Evolutionary conservation across 495 filamentous ascomycete species (phyloP).

Genomic region (Echria macrotheca): DNA sequence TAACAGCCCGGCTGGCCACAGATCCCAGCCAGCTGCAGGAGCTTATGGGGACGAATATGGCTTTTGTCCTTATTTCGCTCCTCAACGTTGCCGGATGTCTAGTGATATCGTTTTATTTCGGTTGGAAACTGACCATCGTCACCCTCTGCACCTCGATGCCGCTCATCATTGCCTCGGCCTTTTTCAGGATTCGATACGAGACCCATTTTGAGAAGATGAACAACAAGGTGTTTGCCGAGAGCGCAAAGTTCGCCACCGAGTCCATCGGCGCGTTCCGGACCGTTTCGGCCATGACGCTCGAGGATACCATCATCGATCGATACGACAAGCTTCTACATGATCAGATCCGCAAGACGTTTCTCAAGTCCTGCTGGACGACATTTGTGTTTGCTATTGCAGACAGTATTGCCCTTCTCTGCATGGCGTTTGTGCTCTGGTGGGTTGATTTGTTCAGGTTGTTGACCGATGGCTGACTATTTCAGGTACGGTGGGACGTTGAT

Average conservation of each 20-base stretch:
- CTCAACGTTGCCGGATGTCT: conserved; percentile 45
- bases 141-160: conserved; percentile 46
- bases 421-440: conserved; percentile 56
- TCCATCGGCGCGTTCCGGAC: conserved; percentile 52
- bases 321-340: conserved; percentile 46
- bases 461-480: background rate
- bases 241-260: conserved; percentile 53
- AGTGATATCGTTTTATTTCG: conserved; percentile 48
- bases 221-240: conserved; percentile 48
- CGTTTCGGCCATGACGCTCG: conserved; percentile 50
- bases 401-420: conserved; percentile 47
- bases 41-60: conserved; percentile 52
- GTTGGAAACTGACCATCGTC: conserved; percentile 53
- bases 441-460: conserved; percentile 6
- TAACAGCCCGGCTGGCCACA: conserved; percentile 48
- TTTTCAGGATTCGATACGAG: conserved; percentile 48
- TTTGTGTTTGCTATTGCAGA: conserved; percentile 48
- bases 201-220: conserved; percentile 48
- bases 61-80: conserved; percentile 44
- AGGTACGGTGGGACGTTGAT: conserved; percentile 42
- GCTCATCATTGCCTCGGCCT: conserved; percentile 44
- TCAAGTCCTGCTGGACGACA: conserved; percentile 46
- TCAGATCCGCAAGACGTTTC: conserved; percentile 48
- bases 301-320: conserved; percentile 43
- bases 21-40: conserved; percentile 60